A percentile compares a stretch with the other conserved stretches of the same genome.
phyloP scores from a whole-genome alignment of 2,329 filamentous ascomycete genomes.

The Nemania sp. region DNA sequence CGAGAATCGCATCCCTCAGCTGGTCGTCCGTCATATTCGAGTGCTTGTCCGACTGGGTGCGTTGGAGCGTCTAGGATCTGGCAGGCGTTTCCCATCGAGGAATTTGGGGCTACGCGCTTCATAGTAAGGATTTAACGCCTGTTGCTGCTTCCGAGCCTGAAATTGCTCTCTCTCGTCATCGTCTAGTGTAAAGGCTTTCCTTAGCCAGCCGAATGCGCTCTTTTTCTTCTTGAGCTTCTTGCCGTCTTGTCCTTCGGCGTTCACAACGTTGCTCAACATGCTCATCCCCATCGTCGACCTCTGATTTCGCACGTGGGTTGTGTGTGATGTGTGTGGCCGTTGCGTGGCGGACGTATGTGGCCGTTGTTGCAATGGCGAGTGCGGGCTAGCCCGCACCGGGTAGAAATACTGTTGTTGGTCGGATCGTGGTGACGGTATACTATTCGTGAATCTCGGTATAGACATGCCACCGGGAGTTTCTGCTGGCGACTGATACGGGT shows the following conservation, averaged over 20 bases:
- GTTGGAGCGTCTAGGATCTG: constrained; percentile 26
- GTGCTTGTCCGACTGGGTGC: constrained; percentile 12
- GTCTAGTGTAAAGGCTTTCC: constrained; percentile 67
- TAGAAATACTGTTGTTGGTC: constrained; percentile 62
- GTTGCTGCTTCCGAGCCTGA: constrained; percentile 56
- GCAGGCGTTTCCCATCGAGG: constrained; percentile 56
- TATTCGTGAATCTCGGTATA: constrained; percentile 43
- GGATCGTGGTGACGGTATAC: constrained; percentile 53
- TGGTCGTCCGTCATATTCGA: constrained; percentile 18
- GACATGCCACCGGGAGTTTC: constrained; percentile 41
- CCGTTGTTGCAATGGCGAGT: constrained; percentile 64
- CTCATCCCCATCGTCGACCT: constrained; percentile 61
- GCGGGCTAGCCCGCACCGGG: constrained; percentile 64
- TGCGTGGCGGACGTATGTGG: constrained; percentile 56
- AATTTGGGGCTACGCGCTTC: constrained; percentile 56
- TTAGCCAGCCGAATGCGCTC: constrained; percentile 69
- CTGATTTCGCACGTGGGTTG: constrained; percentile 50
- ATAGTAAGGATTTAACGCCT: constrained; percentile 52
- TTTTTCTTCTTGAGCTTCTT: constrained; percentile 61
- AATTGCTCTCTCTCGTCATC: constrained; percentile 65
- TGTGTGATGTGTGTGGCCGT: constrained; percentile 40
- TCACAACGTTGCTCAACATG: constrained; percentile 59
- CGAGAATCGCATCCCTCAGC: neutral
- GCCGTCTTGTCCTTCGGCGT: constrained; percentile 44
- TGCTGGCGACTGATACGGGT: constrained; percentile 41